Percentiles rank a stretch among this genome's conserved stretches.
phyloP scores from a whole-genome alignment of 2,329 filamentous ascomycete genomes.

The Akanthomyces muscarius region DNA sequence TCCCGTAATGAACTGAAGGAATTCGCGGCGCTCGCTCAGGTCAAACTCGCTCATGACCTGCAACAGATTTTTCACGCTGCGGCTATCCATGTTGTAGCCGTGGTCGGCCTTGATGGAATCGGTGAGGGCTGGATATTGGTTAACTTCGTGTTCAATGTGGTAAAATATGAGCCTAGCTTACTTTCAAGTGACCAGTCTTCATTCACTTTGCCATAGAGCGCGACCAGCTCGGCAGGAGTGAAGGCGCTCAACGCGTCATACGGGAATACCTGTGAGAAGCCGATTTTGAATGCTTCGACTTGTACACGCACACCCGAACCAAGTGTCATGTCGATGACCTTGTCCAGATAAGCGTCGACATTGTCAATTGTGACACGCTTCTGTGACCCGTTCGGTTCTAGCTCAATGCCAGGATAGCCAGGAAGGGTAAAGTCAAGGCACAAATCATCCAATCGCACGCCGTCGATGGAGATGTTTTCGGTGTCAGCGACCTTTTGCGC shows the following conservation, averaged over 20 bases:
- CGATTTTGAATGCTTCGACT: conserved; percentile 82
- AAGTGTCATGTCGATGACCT: conserved; percentile 86
- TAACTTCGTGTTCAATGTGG: conserved; percentile 8
- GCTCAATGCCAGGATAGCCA: conserved; percentile 81
- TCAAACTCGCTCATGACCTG: conserved; percentile 90
- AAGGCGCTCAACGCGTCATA: conserved; percentile 91
- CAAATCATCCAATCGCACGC: conserved; percentile 77
- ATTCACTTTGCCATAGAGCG: conserved; percentile 85
- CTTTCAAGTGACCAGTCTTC: conserved; percentile 98
- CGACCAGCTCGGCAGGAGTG: conserved; percentile 90
- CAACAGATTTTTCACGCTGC: conserved; percentile 86
- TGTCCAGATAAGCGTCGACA: conserved; percentile 82
- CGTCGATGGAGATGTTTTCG: conserved; percentile 68
- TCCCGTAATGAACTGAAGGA: conserved; percentile 95
- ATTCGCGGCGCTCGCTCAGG: conserved; percentile 74
- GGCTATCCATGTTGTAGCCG: conserved; percentile 97
- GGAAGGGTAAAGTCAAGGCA: conserved; percentile 93
- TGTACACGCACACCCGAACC: conserved; percentile 84
- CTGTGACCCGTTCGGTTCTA: conserved; percentile 70
- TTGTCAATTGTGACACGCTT: conserved; percentile 82
- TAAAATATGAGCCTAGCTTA: conserved; percentile 47
- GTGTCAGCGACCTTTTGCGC: conserved; percentile 68
- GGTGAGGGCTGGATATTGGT: conserved; percentile 67
- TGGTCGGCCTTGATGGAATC: conserved; percentile 99
- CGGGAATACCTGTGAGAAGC: conserved; percentile 94